Percentiles rank a stretch among this genome's conserved stretches.
These are phyloP conservation scores for Russula olivacea DNA, from an alignment of 768 basidiomycete genomes.

Conservation along the genomic window DNA sequence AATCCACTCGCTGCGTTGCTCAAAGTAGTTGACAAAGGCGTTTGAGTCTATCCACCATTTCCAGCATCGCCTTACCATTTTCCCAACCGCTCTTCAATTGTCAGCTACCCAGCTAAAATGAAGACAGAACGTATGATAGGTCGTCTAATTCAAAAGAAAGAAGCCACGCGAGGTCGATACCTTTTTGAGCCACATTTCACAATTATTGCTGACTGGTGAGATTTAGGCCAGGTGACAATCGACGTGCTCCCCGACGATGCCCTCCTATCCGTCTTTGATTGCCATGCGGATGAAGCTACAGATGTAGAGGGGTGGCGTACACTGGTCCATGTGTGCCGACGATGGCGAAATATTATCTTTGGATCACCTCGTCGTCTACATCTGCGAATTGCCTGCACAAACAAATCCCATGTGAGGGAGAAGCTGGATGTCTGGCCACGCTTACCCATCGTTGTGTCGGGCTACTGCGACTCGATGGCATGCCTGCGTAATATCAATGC, in stretches of 20 bases:
- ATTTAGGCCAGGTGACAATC: neutral
- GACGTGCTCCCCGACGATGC: neutral
- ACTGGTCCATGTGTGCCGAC: neutral
- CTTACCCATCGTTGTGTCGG: neutral
- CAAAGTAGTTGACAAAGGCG: no score
- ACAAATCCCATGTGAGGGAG: neutral
- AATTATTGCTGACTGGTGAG: neutral
- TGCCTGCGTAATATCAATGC: neutral
- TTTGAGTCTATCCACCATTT: no score
- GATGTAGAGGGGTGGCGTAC: neutral
- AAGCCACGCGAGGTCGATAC: no score
- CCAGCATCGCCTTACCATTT: no score
- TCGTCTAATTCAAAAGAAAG: no score
- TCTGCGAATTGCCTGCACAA: neutral
- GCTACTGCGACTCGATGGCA: neutral
- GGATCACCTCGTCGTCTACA: neutral
- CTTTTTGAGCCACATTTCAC: neutral
- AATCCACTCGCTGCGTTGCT: no score
- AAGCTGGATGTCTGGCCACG: neutral
- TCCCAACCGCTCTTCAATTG: no score
- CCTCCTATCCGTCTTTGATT: neutral
- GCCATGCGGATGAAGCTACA: neutral
- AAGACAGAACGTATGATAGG: no score
- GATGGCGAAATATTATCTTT: neutral
- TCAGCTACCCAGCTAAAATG: no score